Conservation (phyloP, 2,329 filamentous ascomycete species). For the Colletotrichum horii region DNA sequence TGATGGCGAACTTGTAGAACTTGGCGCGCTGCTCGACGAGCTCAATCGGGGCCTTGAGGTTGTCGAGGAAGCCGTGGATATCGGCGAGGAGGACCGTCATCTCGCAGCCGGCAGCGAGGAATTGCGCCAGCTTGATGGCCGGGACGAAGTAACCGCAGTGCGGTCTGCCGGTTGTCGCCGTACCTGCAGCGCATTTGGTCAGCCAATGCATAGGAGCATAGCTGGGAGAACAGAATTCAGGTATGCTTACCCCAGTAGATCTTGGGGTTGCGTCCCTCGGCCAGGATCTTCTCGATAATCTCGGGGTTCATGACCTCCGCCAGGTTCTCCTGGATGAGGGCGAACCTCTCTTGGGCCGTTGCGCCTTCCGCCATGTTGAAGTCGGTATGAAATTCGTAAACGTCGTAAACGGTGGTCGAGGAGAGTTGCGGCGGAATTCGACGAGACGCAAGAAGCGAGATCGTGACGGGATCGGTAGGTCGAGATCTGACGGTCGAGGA, state of each 20-base stretch:
- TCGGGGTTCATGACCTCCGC: conserved; percentile 84
- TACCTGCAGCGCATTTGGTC: conserved; percentile 50
- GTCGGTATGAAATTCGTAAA: not conserved
- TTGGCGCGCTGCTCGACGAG: conserved; percentile 81
- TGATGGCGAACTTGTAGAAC: conserved; percentile 84
- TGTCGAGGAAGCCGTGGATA: conserved; percentile 80
- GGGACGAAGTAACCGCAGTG: conserved; percentile 92
- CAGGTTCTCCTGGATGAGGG: conserved; percentile 80
- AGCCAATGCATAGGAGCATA: not conserved
- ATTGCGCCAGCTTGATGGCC: conserved; percentile 87
- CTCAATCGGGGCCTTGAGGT: conserved; percentile 86
- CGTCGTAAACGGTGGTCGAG: not conserved
- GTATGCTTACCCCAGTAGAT: conserved; percentile 79
- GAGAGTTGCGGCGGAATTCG: not conserved
- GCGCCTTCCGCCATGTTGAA: conserved; percentile 31
- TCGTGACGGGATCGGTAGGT: not conserved
- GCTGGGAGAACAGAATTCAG: not conserved
- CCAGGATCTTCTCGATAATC: conserved; percentile 77
- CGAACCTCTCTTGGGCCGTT: conserved; percentile 66
- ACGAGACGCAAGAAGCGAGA: not conserved
- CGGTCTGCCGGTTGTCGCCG: conserved; percentile 83
- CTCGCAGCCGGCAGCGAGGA: conserved; percentile 83
- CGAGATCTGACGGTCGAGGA: not conserved
- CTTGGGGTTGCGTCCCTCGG: conserved; percentile 72
- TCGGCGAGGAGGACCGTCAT: conserved; percentile 80